These are phyloP conservation scores for Diddensiella santjacobensis DNA, from an alignment of 805 yeast species.

Conservation along the genomic window DNA sequence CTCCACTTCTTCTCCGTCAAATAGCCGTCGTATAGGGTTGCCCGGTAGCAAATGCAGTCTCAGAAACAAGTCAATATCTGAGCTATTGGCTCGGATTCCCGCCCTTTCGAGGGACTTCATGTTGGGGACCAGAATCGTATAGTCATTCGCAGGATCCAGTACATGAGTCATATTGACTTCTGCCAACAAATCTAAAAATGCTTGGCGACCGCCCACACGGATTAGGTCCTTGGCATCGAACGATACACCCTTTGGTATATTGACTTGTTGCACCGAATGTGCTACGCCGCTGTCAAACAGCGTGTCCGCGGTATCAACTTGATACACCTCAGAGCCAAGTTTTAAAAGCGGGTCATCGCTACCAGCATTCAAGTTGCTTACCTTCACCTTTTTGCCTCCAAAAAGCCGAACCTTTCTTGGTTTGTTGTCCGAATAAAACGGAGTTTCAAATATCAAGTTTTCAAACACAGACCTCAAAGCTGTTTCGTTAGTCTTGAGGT, in stretches of 20 bases:
- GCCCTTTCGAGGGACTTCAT: slow-evolving; percentile 50
- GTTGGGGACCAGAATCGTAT: slow-evolving; percentile 73
- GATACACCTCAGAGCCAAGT: slow-evolving; percentile 6
- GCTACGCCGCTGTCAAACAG: slow-evolving; percentile 81
- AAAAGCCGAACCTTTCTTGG: slow-evolving; percentile 27
- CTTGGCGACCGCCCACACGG: slow-evolving; percentile 46
- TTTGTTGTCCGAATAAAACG: slow-evolving; percentile 62
- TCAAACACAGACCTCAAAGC: slow-evolving; percentile 52
- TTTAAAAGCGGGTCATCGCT: slow-evolving; percentile 1
- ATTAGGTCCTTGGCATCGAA: slow-evolving; percentile 57
- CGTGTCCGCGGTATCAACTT: slow-evolving; percentile 51
- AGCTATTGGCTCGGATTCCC: slow-evolving; percentile 39
- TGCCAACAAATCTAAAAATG: slow-evolving; percentile 46
- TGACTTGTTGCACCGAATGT: slow-evolving; percentile 57
- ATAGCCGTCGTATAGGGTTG: slow-evolving; percentile 35
- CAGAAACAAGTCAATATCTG: slow-evolving; percentile 51
- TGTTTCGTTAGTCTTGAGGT: slow-evolving; percentile 50
- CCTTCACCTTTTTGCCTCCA: slow-evolving; percentile 19
- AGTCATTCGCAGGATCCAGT: slow-evolving; percentile 38
- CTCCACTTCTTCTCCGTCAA: slow-evolving; percentile 22
- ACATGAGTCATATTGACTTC: slow-evolving; percentile 43
- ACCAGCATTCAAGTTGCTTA: slow-evolving; percentile 24
- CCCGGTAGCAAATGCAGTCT: slow-evolving; percentile 67
- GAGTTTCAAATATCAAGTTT: slow-evolving; percentile 56
- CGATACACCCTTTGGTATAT: slow-evolving; percentile 53